A percentile compares a stretch with the other conserved stretches of the same genome.
Evolutionary conservation across 2,329 filamentous ascomycete genomes (phyloP).

Genomic region (Plectosphaerella cucumerina): DNA sequence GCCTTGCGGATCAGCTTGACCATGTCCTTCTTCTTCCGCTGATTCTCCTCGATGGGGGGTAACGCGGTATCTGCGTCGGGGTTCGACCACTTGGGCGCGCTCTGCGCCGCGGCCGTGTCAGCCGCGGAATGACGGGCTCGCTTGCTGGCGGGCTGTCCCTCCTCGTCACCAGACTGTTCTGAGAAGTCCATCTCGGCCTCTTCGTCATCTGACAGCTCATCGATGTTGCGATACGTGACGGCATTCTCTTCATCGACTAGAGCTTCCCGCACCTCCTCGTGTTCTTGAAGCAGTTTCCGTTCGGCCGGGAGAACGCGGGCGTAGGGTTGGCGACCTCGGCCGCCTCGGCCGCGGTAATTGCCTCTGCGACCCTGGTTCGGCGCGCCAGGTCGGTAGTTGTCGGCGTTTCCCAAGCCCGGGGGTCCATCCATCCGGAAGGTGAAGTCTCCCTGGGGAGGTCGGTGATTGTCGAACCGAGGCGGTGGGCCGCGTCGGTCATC

Average conservation of each 20-base stretch:
- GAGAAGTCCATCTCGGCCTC: conserved; percentile 64
- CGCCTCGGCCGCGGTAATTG: conserved; percentile 12
- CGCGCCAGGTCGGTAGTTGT: conserved; percentile 25
- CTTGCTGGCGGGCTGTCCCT: conserved; percentile 36
- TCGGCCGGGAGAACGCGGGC: conserved; percentile 38
- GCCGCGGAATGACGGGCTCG: conserved; percentile 29
- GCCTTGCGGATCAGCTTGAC: conserved; percentile 91
- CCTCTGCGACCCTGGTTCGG: not conserved
- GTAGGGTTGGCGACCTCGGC: conserved; percentile 21
- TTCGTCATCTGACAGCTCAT: conserved; percentile 59
- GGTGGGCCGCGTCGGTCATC: not conserved
- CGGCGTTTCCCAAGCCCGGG: conserved; percentile 33
- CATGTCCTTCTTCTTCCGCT: conserved; percentile 76
- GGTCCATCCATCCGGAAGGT: conserved; percentile 52
- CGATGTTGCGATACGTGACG: conserved; percentile 49
- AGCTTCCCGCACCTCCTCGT: conserved; percentile 33
- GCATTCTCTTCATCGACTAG: conserved; percentile 40
- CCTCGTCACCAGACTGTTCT: conserved; percentile 38
- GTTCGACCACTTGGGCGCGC: conserved; percentile 83
- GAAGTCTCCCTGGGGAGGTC: conserved; percentile 44
- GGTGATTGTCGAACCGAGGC: conserved; percentile 2
- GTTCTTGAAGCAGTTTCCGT: conserved; percentile 43
- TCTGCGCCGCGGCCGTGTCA: conserved; percentile 32
- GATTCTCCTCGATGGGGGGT: conserved; percentile 67
- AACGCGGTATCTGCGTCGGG: conserved; percentile 89